Evolutionary conservation across 805 yeast genomes (phyloP), one percentile per base, ranked within the genome.

Genomic region (Lachancea sp.): DNA sequence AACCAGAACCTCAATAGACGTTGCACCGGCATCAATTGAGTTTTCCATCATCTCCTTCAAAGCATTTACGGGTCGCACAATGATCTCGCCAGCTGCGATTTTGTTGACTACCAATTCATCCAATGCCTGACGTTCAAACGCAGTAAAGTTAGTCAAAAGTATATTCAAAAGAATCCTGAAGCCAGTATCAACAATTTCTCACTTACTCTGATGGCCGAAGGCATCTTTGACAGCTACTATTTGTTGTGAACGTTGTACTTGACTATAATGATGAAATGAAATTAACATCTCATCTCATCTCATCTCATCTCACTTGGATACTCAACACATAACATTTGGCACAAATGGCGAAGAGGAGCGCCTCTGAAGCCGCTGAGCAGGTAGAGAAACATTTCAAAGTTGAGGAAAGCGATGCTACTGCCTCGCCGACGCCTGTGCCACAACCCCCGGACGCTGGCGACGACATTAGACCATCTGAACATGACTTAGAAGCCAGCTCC

Each of bases 81-180:
- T 86, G 65, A 93, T 87, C 67, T 93, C 98, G 0, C 99, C 99
- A 1, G 99, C 99, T 0, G 99, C 99, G 22, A 93, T 93, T 49
- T 82, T 77, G 62, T 89, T 90, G 40, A 93, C 85, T 17, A 90
- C 97, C 2, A 78, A 62, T 13, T 68, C 68, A 37, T 83, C 93
- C 19, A 91, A 73, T 15, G 77, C 67, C 46, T 44, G 17, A 5
- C 4, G 25, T 20, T 5, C 30, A 19, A 19, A 22, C 9, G 34
- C 20, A 11, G 4, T 13, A 13, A 29, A 12, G 31, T 29, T 29
- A 29, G 31, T 29, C 15, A 11, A 29, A 29, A 29, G 15, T 29
- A 29, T 13, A 29, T 13, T 29, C 31, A 29, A 29, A 29, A 29
- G 15, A 13, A 11, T 29, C 31, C 31, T 22, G 15, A 29, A 29